phyloP scores from a whole-genome alignment of 345 rosid species.

The Eucalyptus globulus region DNA sequence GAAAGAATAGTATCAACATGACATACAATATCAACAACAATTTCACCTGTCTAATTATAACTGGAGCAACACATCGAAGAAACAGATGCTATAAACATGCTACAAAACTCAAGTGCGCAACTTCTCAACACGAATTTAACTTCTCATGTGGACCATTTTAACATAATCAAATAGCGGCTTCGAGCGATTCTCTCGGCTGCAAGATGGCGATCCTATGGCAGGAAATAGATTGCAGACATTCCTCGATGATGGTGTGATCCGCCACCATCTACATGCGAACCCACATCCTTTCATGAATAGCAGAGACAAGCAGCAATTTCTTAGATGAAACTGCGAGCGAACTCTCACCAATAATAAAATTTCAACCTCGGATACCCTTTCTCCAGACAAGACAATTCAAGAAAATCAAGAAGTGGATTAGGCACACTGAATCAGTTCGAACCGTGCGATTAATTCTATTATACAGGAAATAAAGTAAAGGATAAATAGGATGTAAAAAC shows the following conservation, averaged over 20 bases:
- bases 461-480: too few relatives aligned
- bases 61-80: slow-evolving; percentile 13
- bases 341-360: not conserved
- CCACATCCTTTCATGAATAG: not conserved
- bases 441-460: too few relatives aligned
- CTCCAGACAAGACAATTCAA: not conserved
- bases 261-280: not conserved
- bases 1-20: too few relatives aligned
- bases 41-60: not conserved
- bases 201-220: not conserved
- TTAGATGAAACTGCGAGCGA: not conserved
- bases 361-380: not conserved
- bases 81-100: not conserved
- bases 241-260: not conserved
- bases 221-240: not conserved
- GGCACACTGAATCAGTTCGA: not conserved
- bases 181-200: not conserved
- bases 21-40: not conserved
- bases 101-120: not conserved
- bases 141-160: not conserved
- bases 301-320: not conserved
- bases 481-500: too few relatives aligned
- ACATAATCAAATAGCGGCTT: not conserved
- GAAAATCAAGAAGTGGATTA: not conserved
- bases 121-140: not conserved